Percentiles rank a stretch among this genome's conserved stretches.
These are phyloP conservation scores for Leucocoprinus birnbaumii DNA, from an alignment of 768 basidiomycete genomes.

Conservation along the genomic window DNA sequence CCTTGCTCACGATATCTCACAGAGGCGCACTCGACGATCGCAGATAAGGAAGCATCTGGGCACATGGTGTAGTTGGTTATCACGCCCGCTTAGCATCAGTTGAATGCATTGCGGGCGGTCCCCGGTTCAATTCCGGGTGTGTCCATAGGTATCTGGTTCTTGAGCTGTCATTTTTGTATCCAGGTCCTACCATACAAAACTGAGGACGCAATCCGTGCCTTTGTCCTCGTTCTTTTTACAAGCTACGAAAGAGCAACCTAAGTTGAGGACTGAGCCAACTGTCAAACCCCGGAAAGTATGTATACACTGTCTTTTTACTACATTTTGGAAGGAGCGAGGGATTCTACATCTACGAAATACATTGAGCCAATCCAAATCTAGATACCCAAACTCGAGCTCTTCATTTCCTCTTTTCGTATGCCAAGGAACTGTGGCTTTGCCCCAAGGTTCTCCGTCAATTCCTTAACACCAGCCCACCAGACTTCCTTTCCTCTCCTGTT, in stretches of 20 bases:
- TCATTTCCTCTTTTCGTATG: slow-evolving; percentile 23
- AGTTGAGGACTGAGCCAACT: too few relatives aligned
- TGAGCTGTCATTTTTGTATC: too few relatives aligned
- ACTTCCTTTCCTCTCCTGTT: slow-evolving; percentile 73
- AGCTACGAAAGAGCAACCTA: too few relatives aligned
- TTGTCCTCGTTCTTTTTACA: too few relatives aligned
- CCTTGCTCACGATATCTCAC: too few relatives aligned
- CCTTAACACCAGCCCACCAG: slow-evolving; percentile 77
- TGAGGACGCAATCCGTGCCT: too few relatives aligned
- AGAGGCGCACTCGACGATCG: too few relatives aligned
- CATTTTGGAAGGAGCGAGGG: neutral
- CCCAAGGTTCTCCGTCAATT: slow-evolving; percentile 71
- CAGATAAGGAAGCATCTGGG: neutral
- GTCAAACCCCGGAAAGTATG: neutral
- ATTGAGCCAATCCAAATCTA: slow-evolving; percentile 2
- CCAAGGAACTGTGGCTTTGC: slow-evolving; percentile 58
- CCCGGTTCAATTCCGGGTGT: neutral
- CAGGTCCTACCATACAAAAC: too few relatives aligned
- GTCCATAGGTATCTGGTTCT: too few relatives aligned
- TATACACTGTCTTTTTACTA: neutral
- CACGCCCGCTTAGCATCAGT: neutral
- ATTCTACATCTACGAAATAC: neutral
- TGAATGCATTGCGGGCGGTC: neutral
- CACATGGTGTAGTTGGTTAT: neutral
- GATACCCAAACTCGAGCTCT: neutral